These are phyloP conservation scores for Cinnamomum micranthum DNA, from an alignment of 164 flowering plant species.

Conservation along the genomic window DNA sequence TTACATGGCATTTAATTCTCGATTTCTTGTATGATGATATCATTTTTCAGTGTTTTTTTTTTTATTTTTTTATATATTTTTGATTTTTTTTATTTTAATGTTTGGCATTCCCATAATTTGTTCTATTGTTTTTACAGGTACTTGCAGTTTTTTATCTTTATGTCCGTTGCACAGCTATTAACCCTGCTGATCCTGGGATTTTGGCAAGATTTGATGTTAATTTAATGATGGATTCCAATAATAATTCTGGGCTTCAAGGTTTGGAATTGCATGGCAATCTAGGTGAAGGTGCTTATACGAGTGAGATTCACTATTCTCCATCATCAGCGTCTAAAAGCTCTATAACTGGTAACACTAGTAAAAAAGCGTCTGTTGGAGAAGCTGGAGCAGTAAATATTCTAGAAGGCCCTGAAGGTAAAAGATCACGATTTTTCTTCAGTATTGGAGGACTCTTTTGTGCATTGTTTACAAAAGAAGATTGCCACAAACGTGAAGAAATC, in stretches of 20 bases:
- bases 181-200: constrained; percentile 96
- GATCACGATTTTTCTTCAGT: constrained; percentile 26
- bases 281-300: constrained; percentile 23
- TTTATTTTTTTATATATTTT: too few species aligned
- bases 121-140: constrained; percentile 47
- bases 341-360: constrained; percentile 44
- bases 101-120: background rate
- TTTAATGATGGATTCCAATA: constrained; percentile 14
- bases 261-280: constrained; percentile 23
- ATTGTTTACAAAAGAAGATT: constrained; percentile 75
- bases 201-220: constrained; percentile 44
- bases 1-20: background rate
- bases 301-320: constrained; percentile 39
- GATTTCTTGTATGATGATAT: background rate
- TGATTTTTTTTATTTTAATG: too few species aligned
- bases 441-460: constrained; percentile 59
- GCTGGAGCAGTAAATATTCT: constrained; percentile 19
- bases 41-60: too few species aligned
- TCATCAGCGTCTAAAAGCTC: constrained; percentile 72
- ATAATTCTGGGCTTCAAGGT: constrained; percentile 25
- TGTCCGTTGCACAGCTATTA: constrained; percentile 86
- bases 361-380: constrained; percentile 45
- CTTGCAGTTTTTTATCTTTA: constrained; percentile 84
- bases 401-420: constrained; percentile 21
- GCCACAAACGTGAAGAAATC: constrained; percentile 45